Percentiles rank a stretch among this genome's conserved stretches.
These are phyloP conservation scores for Tinospora cordifolia DNA, from an alignment of 164 flowering plant genomes.

Conservation along the genomic window DNA sequence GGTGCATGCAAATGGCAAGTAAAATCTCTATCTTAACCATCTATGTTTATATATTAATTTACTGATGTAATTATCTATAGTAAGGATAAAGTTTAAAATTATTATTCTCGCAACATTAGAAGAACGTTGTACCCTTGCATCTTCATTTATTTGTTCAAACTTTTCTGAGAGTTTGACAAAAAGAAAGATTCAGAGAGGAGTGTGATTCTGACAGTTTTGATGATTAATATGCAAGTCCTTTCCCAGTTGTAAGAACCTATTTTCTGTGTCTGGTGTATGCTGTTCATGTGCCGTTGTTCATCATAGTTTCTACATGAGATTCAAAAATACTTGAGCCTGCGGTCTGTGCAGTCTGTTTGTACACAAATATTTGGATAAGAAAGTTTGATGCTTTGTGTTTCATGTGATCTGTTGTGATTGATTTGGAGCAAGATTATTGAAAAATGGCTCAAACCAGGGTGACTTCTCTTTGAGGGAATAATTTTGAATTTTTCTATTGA, in stretches of 20 bases:
- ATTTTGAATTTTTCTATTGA: too few relatives aligned
- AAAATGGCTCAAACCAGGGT: too few relatives aligned
- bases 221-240: background rate
- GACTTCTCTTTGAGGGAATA: too few relatives aligned
- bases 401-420: background rate
- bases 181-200: background rate
- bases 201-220: background rate
- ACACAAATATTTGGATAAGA: background rate
- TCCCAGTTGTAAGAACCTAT: background rate
- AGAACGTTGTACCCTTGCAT: background rate
- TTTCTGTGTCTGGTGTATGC: background rate
- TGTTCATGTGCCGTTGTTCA: background rate
- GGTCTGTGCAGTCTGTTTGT: background rate
- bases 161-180: background rate
- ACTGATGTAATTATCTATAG: too few relatives aligned
- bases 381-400: background rate
- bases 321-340: background rate
- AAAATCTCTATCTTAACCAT: background rate
- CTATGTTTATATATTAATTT: background rate
- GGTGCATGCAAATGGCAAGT: background rate
- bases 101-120: background rate
- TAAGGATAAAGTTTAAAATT: too few relatives aligned
- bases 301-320: background rate
- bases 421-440: too few relatives aligned
- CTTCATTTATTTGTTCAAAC: background rate